A percentile compares a stretch with the other conserved stretches of the same genome.
These are phyloP conservation scores for Gillenia trifoliata DNA, from an alignment of 306 rosid species.

Conservation along the genomic window DNA sequence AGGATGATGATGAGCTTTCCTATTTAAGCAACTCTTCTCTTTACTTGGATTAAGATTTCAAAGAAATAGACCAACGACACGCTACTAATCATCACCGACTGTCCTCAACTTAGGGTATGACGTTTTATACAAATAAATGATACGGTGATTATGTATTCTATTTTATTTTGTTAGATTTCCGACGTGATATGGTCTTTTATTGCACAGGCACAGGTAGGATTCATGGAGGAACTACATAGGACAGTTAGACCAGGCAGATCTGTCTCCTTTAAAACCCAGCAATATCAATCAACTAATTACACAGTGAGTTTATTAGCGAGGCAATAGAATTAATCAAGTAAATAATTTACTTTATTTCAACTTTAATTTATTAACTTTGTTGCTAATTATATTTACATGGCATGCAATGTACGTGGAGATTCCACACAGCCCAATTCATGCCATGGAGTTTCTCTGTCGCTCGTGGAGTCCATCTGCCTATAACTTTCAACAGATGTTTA, in stretches of 20 bases:
- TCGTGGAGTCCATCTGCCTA: constrained; percentile 22
- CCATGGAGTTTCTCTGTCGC: constrained; percentile 27
- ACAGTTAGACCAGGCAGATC: not conserved
- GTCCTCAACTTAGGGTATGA: no score
- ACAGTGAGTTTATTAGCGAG: not conserved
- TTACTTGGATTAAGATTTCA: not conserved
- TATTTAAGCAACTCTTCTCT: not conserved
- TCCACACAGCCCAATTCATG: constrained; percentile 5
- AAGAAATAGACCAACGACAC: no score
- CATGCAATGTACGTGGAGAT: not conserved
- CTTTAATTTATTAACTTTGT: no score
- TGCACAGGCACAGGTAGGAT: not conserved
- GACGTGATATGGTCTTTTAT: no score
- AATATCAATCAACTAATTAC: constrained; percentile 16
- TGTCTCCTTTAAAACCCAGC: constrained; percentile 12
- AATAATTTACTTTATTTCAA: no score
- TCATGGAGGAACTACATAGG: constrained; percentile 11
- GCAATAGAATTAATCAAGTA: not conserved
- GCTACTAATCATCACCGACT: no score
- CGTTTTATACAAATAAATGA: no score
- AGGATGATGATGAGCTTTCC: not conserved
- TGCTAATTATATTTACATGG: no score
- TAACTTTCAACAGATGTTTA: constrained; percentile 19
- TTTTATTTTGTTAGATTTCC: no score
- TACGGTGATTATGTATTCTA: no score